These are phyloP conservation scores for Chrysoporthe puriensis DNA, from an alignment of 2,329 filamentous ascomycete genomes.

Conservation along the genomic window DNA sequence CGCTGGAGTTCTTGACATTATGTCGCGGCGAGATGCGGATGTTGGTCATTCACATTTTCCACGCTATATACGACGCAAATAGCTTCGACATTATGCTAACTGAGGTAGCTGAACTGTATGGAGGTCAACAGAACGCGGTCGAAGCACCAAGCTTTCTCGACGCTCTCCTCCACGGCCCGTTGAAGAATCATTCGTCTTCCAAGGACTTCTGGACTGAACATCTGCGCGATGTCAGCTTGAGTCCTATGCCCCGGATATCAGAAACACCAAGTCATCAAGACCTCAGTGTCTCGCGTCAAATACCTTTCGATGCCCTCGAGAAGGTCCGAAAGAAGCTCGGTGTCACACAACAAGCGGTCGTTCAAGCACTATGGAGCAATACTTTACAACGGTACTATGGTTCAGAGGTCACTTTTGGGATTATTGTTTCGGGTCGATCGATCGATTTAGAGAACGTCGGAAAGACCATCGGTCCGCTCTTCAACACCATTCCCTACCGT, in stretches of 20 bases:
- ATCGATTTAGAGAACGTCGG: slow-evolving; percentile 70
- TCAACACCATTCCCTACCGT: slow-evolving; percentile 84
- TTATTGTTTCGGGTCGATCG: slow-evolving; percentile 78
- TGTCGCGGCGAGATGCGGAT: slow-evolving; percentile 34
- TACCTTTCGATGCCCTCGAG: slow-evolving; percentile 52
- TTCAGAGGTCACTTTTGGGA: slow-evolving; percentile 62
- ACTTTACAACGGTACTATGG: slow-evolving; percentile 59
- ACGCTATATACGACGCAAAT: slow-evolving; percentile 84
- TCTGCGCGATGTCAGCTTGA: slow-evolving; percentile 44
- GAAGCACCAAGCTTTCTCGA: slow-evolving; percentile 65
- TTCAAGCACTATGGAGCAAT: slow-evolving; percentile 75
- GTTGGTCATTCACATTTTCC: slow-evolving; percentile 74
- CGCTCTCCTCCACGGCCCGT: slow-evolving; percentile 69
- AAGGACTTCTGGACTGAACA: slow-evolving; percentile 70
- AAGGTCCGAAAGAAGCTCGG: slow-evolving; percentile 60
- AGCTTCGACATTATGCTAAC: slow-evolving; percentile 72
- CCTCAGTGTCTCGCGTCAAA: slow-evolving; percentile 33
- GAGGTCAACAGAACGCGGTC: slow-evolving; percentile 25
- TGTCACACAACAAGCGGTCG: slow-evolving; percentile 77
- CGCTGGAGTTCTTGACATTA: slow-evolving; percentile 56
- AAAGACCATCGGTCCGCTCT: slow-evolving; percentile 76
- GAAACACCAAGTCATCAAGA: slow-evolving; percentile 15
- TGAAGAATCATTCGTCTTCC: slow-evolving; percentile 49
- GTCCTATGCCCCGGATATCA: slow-evolving; percentile 30
- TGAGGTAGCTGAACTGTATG: slow-evolving; percentile 48